Evolutionary conservation across 1,139 yeast species (phyloP), one percentile per base, ranked within the genome.

Genomic region (Magnusiomyces paraingens): DNA sequence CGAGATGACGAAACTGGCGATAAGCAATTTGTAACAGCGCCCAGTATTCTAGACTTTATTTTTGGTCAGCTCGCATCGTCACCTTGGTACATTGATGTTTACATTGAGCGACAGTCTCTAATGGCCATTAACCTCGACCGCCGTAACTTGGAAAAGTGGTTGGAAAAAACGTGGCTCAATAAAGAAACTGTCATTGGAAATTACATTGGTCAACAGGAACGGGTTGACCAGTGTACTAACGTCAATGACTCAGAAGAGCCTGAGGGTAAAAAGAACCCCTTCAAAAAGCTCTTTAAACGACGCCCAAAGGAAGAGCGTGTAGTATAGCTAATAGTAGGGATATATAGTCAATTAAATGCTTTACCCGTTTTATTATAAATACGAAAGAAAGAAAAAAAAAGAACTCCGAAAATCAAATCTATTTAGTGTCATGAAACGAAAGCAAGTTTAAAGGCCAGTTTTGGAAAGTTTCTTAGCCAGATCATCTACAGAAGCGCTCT

Each of bases 81-180:
- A 11, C 43, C 52, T 8, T 55, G 58, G 58, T 52, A 51, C 17
- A 35, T 55, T 32, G 53, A 48, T 3, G 50, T 55, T 6, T 42
- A 49, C 29, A 44, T 55, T 45, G 58, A 55, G 32, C 52, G 51
- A 22, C 38, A 46, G n/a, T 52, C 55, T 4, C 42, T 55, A 6
- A 17, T 52, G 15, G 52, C 58, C 11, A 46, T 55, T n/a, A 53
- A 55, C 8, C 46, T 52, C 40, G 49, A 53, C 12, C 41, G 55
- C 18, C 39, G 50, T 15, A 55, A 55, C 39, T 58, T 84, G 43
- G 93, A 86, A 60, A 80, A 79, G 64, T 87, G 90, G 84, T 65
- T 88, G 15, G 95, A 88, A 65, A 73, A 73, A 50, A 69, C 74
- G 42, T 88, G 95, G 95, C 68, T 70, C n/a, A 80, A 78, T 51